phyloP scores from a whole-genome alignment of 2,329 filamentous ascomycete species.

The Aspergillus piperis region DNA sequence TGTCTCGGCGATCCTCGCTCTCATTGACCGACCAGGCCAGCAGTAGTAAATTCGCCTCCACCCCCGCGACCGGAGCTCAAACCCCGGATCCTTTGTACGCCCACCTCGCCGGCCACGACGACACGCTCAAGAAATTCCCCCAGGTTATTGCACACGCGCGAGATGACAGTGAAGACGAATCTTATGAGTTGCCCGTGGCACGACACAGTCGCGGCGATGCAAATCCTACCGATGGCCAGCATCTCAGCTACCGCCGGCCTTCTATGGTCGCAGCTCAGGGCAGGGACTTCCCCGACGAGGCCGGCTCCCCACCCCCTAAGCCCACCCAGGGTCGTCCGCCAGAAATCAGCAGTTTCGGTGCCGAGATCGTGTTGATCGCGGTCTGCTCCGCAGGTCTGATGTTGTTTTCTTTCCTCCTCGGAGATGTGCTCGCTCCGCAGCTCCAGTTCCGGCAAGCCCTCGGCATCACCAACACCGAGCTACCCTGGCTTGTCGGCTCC shows the following conservation, averaged over 20 bases:
- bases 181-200: neutral
- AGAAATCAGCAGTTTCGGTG: constrained; percentile 42
- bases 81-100: constrained; percentile 31
- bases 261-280: neutral
- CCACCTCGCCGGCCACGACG: constrained; percentile 15
- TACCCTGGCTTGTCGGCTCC: constrained; percentile 48
- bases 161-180: constrained; percentile 11
- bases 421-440: constrained; percentile 46
- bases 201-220: neutral
- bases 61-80: constrained; percentile 31
- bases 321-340: constrained; percentile 39
- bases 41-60: constrained; percentile 8
- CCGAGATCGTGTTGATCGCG: constrained; percentile 44
- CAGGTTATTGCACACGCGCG: constrained; percentile 18
- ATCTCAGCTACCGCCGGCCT: neutral
- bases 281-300: constrained; percentile 19
- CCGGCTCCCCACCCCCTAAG: constrained; percentile 25
- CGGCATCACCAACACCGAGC: constrained; percentile 41
- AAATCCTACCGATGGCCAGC: neutral
- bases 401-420: constrained; percentile 46
- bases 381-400: constrained; percentile 48
- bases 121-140: constrained; percentile 21
- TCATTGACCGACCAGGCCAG: neutral
- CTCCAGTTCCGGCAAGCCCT: constrained; percentile 39
- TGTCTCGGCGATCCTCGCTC: neutral